These are phyloP conservation scores for Penicillium steckii DNA, from an alignment of 495 filamentous ascomycete species.

Conservation along the genomic window DNA sequence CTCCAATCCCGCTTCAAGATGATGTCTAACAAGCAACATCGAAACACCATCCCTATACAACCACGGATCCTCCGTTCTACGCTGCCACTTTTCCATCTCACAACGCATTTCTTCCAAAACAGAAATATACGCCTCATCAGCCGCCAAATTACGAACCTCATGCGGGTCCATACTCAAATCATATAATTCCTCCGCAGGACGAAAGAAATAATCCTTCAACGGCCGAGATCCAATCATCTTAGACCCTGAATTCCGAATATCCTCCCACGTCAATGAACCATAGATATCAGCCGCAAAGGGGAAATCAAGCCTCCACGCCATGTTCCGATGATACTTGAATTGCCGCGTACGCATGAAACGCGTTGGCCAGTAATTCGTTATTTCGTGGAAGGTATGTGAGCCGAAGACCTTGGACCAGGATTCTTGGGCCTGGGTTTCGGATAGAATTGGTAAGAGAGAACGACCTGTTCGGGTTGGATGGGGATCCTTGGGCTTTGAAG, in stretches of 20 bases:
- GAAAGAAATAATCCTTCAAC: constrained; percentile 39
- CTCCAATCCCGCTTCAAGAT: constrained; percentile 35
- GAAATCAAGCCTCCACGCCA: constrained; percentile 45
- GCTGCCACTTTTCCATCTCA: constrained; percentile 38
- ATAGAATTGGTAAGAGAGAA: constrained; percentile 40
- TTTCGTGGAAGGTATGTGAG: constrained; percentile 51
- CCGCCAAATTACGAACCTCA: constrained; percentile 38
- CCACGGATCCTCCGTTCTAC: constrained; percentile 40
- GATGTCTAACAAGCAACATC: constrained; percentile 25
- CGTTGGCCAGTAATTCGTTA: constrained; percentile 49
- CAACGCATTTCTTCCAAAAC: constrained; percentile 28
- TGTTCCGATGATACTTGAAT: constrained; percentile 50
- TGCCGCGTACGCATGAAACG: constrained; percentile 37
- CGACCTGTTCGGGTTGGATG: constrained; percentile 20
- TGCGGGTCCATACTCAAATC: constrained; percentile 39
- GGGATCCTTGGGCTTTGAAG: background rate
- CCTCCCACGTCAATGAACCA: constrained; percentile 41
- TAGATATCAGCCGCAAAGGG: constrained; percentile 47
- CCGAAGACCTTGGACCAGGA: constrained; percentile 37
- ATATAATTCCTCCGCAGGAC: constrained; percentile 41
- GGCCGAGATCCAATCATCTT: constrained; percentile 36
- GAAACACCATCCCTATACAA: constrained; percentile 41
- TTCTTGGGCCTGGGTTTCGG: constrained; percentile 15
- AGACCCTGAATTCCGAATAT: constrained; percentile 34
- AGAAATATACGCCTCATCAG: constrained; percentile 17